Evolutionary conservation across 1,284 basidiomycete genomes (phyloP), one percentile per base, ranked within the genome.

Genomic region (Schizophyllum commune): DNA sequence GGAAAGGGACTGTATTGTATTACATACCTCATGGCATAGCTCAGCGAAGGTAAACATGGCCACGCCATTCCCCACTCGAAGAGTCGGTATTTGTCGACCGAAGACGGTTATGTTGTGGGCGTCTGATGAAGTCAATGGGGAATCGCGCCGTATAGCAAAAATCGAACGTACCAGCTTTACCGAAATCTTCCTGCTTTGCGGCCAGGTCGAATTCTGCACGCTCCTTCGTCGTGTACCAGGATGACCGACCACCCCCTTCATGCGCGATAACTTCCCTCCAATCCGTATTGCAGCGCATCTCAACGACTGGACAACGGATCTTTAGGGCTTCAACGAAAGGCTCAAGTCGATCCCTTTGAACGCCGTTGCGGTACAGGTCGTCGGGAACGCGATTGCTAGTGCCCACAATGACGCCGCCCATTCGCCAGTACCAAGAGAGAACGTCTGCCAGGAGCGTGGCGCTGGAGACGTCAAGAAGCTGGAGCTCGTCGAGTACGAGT

Each of bases 341-440:
- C 47, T 83, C 81, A 64, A 89, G 77, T 21, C 85, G 76, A 58
- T 87, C 82, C 17, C 81, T 72, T 68, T 88, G 86, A 0, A 89
- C 84, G 11, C 87, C 88, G 68, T 86, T 83, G 68, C 82, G 80
- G 73, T 89, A 90, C 11, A 89, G 74, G 66, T 90, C 85, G 62
- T 86, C 84, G 0, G 85, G 85, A 6, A 88, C 78, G 57, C 84
- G 81, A 70, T 88, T 88, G 63, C 77, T 78, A 63, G 77, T 76
- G 47, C 77, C 72, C 60, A 79, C 77, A 34, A 91, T 77, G 17
- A 91, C 83, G 1, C 88, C 88, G 17, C 88, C 89, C 66, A 91
- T 78, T 2, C 87, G 78, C 88, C 88, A 90, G 68, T 85, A 91
- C 82, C 86, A 89, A 22, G 84, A 83, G 5, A 91, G 71, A 1